Conservation (phyloP, 257 asterid species). For the Salvia hispanica region DNA sequence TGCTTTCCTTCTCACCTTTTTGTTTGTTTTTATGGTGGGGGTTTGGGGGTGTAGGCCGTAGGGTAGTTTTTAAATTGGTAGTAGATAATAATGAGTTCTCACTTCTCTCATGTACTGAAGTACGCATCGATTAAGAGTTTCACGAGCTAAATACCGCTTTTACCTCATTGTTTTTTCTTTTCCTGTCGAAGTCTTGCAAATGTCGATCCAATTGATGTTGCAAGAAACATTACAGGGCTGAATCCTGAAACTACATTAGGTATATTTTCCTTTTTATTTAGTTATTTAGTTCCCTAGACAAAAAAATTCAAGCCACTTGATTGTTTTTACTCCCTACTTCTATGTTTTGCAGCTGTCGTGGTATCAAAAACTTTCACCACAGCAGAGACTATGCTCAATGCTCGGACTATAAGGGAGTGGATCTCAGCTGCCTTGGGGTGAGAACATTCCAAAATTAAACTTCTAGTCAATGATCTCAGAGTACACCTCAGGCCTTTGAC, state of each 20-base stretch:
- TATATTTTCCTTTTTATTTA: constrained; percentile 29
- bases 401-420: constrained; percentile 98
- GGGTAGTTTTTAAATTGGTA: background rate
- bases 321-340: constrained; percentile 24
- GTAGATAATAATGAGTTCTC: constrained; percentile 19
- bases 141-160: constrained; percentile 23
- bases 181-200: constrained; percentile 81
- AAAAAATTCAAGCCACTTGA: constrained; percentile 9
- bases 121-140: constrained; percentile 20
- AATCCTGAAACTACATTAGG: constrained; percentile 98
- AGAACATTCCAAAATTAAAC: constrained; percentile 29
- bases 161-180: constrained; percentile 23
- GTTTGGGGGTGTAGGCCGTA: background rate
- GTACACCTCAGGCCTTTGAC: background rate
- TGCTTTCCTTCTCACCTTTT: background rate
- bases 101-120: constrained; percentile 12
- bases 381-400: constrained; percentile 98
- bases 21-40: background rate
- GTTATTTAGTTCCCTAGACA: constrained; percentile 12
- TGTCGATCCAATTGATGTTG: constrained; percentile 96
- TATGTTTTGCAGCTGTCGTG: constrained; percentile 74
- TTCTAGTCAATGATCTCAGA: constrained; percentile 20
- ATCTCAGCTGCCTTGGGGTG: constrained; percentile 90
- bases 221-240: constrained; percentile 76
- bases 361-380: constrained; percentile 98